Evolutionary conservation across 129 eudicot species (phyloP).

Genomic region (Silybum marianum): DNA sequence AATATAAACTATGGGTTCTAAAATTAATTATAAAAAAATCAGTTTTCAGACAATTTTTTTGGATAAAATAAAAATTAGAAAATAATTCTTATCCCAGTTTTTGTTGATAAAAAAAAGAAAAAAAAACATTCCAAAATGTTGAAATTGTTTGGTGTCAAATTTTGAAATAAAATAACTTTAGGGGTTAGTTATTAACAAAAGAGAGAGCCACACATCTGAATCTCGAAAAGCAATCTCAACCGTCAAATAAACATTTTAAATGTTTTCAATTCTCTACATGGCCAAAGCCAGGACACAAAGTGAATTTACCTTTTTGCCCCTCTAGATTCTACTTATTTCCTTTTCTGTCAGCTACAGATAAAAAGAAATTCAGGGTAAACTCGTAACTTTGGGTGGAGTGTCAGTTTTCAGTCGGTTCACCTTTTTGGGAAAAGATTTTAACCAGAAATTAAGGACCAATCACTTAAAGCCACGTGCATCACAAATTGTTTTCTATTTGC

Average conservation of each 20-base stretch:
- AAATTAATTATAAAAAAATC: neutral
- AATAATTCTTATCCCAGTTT: neutral
- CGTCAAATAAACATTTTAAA: neutral
- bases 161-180: neutral
- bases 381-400: neutral
- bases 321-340: neutral
- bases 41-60: neutral
- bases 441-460: neutral
- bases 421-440: slow-evolving; percentile 1
- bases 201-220: neutral
- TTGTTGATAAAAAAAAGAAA: neutral
- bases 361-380: neutral
- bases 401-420: neutral
- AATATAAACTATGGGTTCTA: neutral
- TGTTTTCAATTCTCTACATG: neutral
- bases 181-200: neutral
- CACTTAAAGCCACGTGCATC: neutral
- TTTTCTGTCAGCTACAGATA: neutral
- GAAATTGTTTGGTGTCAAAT: neutral
- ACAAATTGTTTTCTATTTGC: neutral
- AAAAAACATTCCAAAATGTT: neutral
- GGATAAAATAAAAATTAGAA: neutral
- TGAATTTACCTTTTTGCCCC: neutral
- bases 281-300: neutral
- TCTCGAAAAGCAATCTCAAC: neutral